Evolutionary conservation across 1,139 yeast species (phyloP).

Genomic region (Sugiyamaella paludigena): DNA sequence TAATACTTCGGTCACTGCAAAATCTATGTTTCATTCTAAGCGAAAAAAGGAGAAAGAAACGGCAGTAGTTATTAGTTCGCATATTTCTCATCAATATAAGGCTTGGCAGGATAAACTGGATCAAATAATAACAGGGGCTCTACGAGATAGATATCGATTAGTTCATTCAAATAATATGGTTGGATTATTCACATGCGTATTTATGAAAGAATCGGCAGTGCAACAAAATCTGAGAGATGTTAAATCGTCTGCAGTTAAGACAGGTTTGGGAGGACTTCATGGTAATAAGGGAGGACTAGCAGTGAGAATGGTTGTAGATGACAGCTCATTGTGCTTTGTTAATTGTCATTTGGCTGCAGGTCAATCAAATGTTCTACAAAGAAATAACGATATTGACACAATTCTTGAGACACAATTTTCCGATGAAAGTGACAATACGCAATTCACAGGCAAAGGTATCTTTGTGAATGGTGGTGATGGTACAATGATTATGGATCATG

Average conservation of each 20-base stretch:
- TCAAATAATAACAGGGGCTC: slow-evolving; percentile 20
- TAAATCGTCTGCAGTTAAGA: slow-evolving; percentile 78
- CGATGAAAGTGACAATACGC: slow-evolving; percentile 48
- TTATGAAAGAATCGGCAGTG: slow-evolving; percentile 53
- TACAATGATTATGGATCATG: slow-evolving; percentile 61
- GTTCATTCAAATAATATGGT: slow-evolving; percentile 86
- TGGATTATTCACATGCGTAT: slow-evolving; percentile 69
- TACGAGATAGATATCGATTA: slow-evolving; percentile 52
- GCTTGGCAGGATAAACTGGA: slow-evolving; percentile 41
- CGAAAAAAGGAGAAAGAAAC: slow-evolving; percentile 29
- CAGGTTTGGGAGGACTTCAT: slow-evolving; percentile 92
- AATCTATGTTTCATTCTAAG: slow-evolving; percentile 54
- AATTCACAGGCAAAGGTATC: slow-evolving; percentile 36
- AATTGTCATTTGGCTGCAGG: slow-evolving; percentile 96
- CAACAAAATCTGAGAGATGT: slow-evolving; percentile 54
- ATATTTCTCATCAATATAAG: slow-evolving; percentile 40
- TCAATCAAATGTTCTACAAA: slow-evolving; percentile 65
- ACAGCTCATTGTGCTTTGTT: slow-evolving; percentile 72
- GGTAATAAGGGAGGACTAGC: slow-evolving; percentile 97
- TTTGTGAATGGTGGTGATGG: slow-evolving; percentile 52
- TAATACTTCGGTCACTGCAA: slow-evolving; percentile 77
- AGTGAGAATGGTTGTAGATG: slow-evolving; percentile 72
- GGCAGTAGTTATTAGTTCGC: slow-evolving; percentile 32
- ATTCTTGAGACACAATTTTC: slow-evolving; percentile 58
- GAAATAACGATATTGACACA: slow-evolving; percentile 77